A percentile compares a stretch with the other conserved stretches of the same genome.
phyloP scores from a whole-genome alignment of 257 asterid species.

The Solanum okadae region DNA sequence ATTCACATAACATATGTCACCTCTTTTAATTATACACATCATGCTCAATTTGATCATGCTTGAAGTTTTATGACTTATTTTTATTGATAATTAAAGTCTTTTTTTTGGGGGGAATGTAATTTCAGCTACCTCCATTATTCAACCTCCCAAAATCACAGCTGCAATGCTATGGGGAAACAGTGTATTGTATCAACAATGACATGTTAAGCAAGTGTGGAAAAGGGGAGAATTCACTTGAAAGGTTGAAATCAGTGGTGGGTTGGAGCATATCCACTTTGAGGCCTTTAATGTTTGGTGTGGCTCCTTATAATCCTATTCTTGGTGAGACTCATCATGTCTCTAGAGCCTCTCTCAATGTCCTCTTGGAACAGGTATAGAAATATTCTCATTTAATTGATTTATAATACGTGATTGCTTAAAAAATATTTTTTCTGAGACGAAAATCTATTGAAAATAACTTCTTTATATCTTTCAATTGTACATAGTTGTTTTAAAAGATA shows the following conservation, averaged over 20 bases:
- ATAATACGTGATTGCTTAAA: neutral
- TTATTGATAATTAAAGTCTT: neutral
- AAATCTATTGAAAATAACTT: neutral
- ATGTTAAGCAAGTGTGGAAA: slow-evolving; percentile 46
- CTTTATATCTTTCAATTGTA: too few species aligned
- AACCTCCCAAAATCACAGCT: slow-evolving; percentile 91
- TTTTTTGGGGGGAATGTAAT: neutral
- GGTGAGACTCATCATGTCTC: slow-evolving; percentile 97
- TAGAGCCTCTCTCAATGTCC: slow-evolving; percentile 45
- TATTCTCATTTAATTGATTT: neutral
- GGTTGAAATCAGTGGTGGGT: slow-evolving; percentile 53
- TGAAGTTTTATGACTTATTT: neutral
- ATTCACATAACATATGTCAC: neutral
- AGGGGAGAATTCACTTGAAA: slow-evolving; percentile 32
- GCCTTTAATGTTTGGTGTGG: slow-evolving; percentile 66
- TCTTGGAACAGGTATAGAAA: slow-evolving; percentile 61
- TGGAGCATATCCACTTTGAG: slow-evolving; percentile 79
- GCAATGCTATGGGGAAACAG: slow-evolving; percentile 70
- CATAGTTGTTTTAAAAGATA: too few species aligned
- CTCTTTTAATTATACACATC: neutral
- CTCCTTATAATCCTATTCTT: slow-evolving; percentile 83
- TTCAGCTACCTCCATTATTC: slow-evolving; percentile 84
- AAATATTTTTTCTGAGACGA: neutral
- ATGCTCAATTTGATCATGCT: neutral
- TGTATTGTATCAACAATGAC: slow-evolving; percentile 36